Percentiles rank a stretch among this genome's conserved stretches.
phyloP scores from a whole-genome alignment of 768 basidiomycete genomes.

The Trametes punicea region DNA sequence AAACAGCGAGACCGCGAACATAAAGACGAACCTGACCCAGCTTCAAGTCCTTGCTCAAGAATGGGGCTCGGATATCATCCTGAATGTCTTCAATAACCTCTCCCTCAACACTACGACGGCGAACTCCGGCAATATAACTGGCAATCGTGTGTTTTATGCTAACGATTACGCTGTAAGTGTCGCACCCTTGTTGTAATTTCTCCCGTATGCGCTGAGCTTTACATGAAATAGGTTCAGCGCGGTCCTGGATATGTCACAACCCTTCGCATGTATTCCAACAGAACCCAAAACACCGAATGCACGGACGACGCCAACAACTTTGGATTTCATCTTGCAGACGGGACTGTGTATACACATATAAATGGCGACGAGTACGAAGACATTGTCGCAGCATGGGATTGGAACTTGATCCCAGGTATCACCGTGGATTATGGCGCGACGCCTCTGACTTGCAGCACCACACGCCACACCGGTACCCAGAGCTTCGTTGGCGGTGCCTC shows the following conservation, averaged over 20 bases:
- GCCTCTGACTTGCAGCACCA: slow-evolving; percentile 42
- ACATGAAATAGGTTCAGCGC: slow-evolving; percentile 53
- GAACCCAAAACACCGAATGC: slow-evolving; percentile 62
- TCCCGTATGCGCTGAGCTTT: neutral
- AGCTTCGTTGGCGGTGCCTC: slow-evolving; percentile 61
- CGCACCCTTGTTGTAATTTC: neutral
- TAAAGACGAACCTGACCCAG: slow-evolving; percentile 53
- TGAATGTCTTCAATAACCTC: slow-evolving; percentile 38
- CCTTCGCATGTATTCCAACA: slow-evolving; percentile 56
- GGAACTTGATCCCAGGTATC: slow-evolving; percentile 68
- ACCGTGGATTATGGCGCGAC: slow-evolving; percentile 61
- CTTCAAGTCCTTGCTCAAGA: slow-evolving; percentile 46
- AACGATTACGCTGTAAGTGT: slow-evolving; percentile 61
- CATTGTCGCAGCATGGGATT: slow-evolving; percentile 66
- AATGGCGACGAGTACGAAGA: slow-evolving; percentile 67
- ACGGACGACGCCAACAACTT: slow-evolving; percentile 57
- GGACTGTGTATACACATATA: slow-evolving; percentile 55
- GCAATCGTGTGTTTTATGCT: slow-evolving; percentile 61
- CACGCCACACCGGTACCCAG: slow-evolving; percentile 44
- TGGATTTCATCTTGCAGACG: slow-evolving; percentile 69
- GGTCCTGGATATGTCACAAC: slow-evolving; percentile 56
- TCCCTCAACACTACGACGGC: slow-evolving; percentile 40
- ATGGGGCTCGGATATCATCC: slow-evolving; percentile 47
- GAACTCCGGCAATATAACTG: slow-evolving; percentile 51
- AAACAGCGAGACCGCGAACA: slow-evolving; percentile 48